Evolutionary conservation across 345 rosid genomes (phyloP), one percentile per base, ranked within the genome.

Genomic region (Eucalyptus rudis): DNA sequence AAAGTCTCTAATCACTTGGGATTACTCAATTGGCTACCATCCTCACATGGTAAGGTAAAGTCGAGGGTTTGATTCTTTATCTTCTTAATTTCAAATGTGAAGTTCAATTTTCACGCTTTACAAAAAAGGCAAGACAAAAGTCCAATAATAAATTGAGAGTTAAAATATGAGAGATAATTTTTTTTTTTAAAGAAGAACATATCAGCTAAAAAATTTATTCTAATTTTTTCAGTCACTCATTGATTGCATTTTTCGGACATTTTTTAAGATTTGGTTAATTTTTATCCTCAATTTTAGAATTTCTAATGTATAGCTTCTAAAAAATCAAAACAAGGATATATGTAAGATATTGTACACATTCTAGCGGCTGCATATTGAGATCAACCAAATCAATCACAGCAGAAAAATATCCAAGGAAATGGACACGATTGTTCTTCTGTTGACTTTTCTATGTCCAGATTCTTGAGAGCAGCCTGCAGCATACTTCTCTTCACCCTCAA

Each of bases 121-220:
- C 0, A 19, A 52, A 52, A n/a, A 52, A 3, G 2, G 8, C 0
- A 0, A 0, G 4, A 19, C 0, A 19, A 19, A 52, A 52, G 10
- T 52, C 2, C 0, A 1, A 16, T 13, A 49, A 0, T 49, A 49
- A 2, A 50, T 52, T 3, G 10, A 52, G 10, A 52, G 24, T 52
- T 52, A 0, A 52, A 19, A 52, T 19, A 52, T 0, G 10, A 52
- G 10, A 52, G 1, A 7, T 7, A 3, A 0, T 17, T 52, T 17
- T 51, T 51, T 17, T 7, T 19, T 7, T 0, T 47, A 52, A 10
- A 10, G 40, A 33, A 19, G 43, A 71, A 71, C 0, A 5, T 10
- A 10, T 19, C 45, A 33, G 81, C 81, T 36, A 5, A 6, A 8
- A 71, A 20, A 0, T 10, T n/a, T 6, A 10, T 3, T 43, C 7